Evolutionary conservation across 2,329 filamentous ascomycete species (phyloP).

Genomic region (Ophiocordyceps polyrhachis-furcata): DNA sequence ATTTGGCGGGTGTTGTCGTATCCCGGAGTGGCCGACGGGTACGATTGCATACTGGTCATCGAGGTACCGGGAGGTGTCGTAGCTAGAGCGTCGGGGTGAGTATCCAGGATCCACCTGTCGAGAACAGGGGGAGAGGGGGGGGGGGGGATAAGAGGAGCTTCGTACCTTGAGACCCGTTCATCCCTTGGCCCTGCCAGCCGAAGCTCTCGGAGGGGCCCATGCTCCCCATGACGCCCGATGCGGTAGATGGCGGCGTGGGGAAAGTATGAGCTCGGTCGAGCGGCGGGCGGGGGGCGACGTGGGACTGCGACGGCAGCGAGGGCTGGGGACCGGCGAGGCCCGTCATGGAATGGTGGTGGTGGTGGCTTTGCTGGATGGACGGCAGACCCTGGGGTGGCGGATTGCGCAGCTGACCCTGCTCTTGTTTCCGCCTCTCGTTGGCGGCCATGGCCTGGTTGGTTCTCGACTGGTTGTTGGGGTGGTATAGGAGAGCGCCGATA

Average conservation of each 20-base stretch:
- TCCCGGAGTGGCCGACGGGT: constrained; percentile 45
- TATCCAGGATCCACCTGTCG: constrained; percentile 13
- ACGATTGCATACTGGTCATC: constrained; percentile 62
- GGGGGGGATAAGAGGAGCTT: too few relatives aligned
- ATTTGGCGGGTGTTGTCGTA: constrained; percentile 66
- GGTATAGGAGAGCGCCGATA: constrained; percentile 83
- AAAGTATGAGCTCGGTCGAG: constrained; percentile 82
- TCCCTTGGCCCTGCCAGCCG: constrained; percentile 52
- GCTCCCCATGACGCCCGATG: constrained; percentile 61
- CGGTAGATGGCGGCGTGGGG: constrained; percentile 80
- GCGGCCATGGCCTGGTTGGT: constrained; percentile 79
- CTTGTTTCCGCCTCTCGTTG: constrained; percentile 57
- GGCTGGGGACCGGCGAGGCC: constrained; percentile 35
- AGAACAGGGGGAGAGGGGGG: too few relatives aligned
- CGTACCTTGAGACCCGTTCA: constrained; percentile 40
- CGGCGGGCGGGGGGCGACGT: constrained; percentile 52
- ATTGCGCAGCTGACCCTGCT: constrained; percentile 45
- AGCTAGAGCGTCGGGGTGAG: constrained; percentile 53
- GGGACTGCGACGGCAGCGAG: constrained; percentile 46
- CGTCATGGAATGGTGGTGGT: constrained; percentile 40
- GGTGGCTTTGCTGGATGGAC: constrained; percentile 42
- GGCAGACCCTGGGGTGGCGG: constrained; percentile 36
- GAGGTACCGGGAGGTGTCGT: constrained; percentile 69
- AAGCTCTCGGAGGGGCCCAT: constrained; percentile 64
- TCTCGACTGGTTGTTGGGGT: constrained; percentile 71